Base-by-base conservation (phyloP, 768 basidiomycete species). In the Fomitopsis pulvina region DNA sequence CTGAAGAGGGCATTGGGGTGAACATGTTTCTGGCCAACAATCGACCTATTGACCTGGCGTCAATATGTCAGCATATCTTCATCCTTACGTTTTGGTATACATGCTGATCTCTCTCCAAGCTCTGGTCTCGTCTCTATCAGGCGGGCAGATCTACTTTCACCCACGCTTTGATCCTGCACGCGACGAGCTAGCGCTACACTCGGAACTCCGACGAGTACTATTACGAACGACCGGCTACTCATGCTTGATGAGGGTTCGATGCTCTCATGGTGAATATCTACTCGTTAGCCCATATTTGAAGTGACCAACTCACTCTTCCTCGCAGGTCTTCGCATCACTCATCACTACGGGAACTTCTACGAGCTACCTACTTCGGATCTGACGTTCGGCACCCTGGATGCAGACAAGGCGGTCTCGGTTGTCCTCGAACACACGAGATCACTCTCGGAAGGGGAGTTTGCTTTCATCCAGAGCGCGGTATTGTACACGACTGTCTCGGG, bases 121-220 rank as follows among this genome's bases (percentile, higher is more conserved):
- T 66, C 14, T 74, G 3, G 74, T 93, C 5, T 63, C 86, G 0
- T 81, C 81, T 0, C 63, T 81, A 10, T 92, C 91, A 6, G 96
- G 96, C 12, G 96, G 96, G 18, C 91, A 93, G 50, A 59, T 95
- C 1, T 94, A 87, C 68, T 95, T 85, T 71, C 87, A 94, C 60
- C 96, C 95, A 8, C 78, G 89, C n/a, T 99, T 92, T 63, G 77
- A 85, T 46, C 75, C 79, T 2, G 63, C 66, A 6, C 77, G 86
- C 43, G 92, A 96, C 62, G 74, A 74, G 7, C 59, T 70, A 7
- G 69, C 80, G 4, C 59, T 99, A 11, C 68, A 75, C n/a, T 85
- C 84, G n/a, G 89, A 97, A 58, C 61, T 98, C 20, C 73, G 73
- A 48, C 75, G 89, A 18, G 61, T 94, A 6, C 60, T 91, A 26